A percentile compares a stretch with the other conserved stretches of the same genome.
Evolutionary conservation across 1,284 basidiomycete genomes (phyloP).

Genomic region (Taiwanofungus camphoratus): DNA sequence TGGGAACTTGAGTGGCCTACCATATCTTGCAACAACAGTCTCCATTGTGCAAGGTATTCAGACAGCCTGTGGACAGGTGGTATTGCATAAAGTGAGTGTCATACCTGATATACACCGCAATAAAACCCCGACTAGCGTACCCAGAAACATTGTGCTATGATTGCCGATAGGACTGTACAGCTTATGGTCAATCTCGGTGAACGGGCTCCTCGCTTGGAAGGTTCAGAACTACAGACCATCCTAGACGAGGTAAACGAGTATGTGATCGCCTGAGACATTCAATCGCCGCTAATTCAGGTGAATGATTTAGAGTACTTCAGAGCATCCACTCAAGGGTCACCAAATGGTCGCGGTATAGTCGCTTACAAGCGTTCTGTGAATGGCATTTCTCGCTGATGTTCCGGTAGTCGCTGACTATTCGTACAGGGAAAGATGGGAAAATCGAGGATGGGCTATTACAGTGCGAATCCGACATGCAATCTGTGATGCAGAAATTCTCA

Average conservation of each 20-base stretch:
- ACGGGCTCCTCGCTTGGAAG: no score
- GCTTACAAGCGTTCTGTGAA: constrained; percentile 34
- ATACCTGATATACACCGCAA: no score
- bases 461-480: constrained; percentile 36
- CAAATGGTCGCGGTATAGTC: constrained; percentile 14
- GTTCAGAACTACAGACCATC: no score
- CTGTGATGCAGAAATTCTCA: constrained; percentile 35
- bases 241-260: constrained; percentile 33
- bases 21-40: constrained; percentile 6
- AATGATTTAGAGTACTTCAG: constrained; percentile 31
- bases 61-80: constrained; percentile 9
- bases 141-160: no score
- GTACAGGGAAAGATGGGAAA: constrained; percentile 39
- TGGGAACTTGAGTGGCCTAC: constrained; percentile 8
- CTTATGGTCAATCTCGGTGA: no score
- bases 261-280: constrained; percentile 12
- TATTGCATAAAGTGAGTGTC: constrained; percentile 9
- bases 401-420: not conserved
- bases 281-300: not conserved
- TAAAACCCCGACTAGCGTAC: not conserved
- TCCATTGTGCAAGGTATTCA: constrained; percentile 7
- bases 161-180: no score
- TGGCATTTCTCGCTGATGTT: not conserved
- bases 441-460: constrained; percentile 39
- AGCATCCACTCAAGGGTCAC: constrained; percentile 6